Percentiles rank a stretch among this genome's conserved stretches.
Evolutionary conservation across 306 rosid species (phyloP).

Genomic region (Gillenia trifoliata): DNA sequence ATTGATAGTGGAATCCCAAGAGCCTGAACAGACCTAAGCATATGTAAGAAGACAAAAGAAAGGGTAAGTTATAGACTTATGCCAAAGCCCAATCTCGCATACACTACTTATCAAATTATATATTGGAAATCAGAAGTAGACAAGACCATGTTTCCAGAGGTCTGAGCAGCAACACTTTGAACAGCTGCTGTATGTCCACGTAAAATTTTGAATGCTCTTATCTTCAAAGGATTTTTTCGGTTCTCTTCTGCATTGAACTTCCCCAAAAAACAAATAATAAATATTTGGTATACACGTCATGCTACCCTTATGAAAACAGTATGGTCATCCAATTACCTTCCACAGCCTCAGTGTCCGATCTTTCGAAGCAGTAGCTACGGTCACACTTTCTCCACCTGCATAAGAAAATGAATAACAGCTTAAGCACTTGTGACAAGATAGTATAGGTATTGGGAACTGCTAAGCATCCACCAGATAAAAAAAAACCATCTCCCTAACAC

Average conservation of each 20-base stretch:
- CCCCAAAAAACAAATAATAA: conserved; percentile 7
- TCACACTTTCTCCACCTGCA: conserved; percentile 43
- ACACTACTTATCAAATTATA: not conserved
- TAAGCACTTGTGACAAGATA: not conserved
- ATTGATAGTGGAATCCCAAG: conserved; percentile 89
- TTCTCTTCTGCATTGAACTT: conserved; percentile 57
- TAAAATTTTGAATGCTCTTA: conserved; percentile 71
- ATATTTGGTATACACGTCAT: conserved; percentile 20
- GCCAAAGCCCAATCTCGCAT: conserved; percentile 10
- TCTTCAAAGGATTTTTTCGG: conserved; percentile 36
- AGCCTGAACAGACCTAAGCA: conserved; percentile 83
- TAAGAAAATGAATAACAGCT: not conserved
- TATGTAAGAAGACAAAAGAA: conserved; percentile 9
- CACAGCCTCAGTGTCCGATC: conserved; percentile 84
- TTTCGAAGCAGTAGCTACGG: conserved; percentile 80
- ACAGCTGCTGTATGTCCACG: conserved; percentile 76
- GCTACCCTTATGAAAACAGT: conserved; percentile 4
- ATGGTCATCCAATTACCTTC: conserved; percentile 55
- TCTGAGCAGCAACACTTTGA: conserved; percentile 68
- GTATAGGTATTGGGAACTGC: not conserved
- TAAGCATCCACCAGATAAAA: not conserved
- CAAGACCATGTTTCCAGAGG: conserved; percentile 65
- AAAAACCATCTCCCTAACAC: not conserved
- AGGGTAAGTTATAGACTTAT: conserved; percentile 5
- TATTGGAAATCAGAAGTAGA: conserved; percentile 7